Evolutionary conservation across 495 filamentous ascomycete genomes (phyloP).

Genomic region (Echria macrotheca): DNA sequence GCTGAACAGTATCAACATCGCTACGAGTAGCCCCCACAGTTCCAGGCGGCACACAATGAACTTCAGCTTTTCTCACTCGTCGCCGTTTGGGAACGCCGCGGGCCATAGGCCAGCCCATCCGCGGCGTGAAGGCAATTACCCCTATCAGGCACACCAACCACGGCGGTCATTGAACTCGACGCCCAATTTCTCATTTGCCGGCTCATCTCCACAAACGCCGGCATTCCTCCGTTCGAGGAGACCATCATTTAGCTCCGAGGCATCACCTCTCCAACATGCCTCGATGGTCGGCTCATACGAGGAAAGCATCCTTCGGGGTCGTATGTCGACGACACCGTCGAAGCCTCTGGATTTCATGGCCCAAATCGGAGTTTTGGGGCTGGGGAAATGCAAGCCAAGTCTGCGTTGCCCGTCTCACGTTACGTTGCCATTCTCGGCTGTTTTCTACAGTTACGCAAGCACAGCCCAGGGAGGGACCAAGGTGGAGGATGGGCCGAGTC

Average conservation of each 20-base stretch:
- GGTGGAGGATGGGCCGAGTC: constrained; percentile 80
- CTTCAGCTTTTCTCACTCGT: constrained; percentile 30
- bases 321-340: constrained; percentile 96
- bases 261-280: constrained; percentile 74
- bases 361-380: constrained; percentile 89
- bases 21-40: constrained; percentile 22
- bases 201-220: constrained; percentile 58
- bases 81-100: constrained; percentile 21
- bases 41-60: constrained; percentile 37
- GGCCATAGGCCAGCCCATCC: constrained; percentile 29
- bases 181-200: constrained; percentile 48
- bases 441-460: constrained; percentile 87
- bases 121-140: constrained; percentile 51
- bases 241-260: constrained; percentile 69
- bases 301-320: constrained; percentile 87
- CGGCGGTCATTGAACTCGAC: constrained; percentile 65
- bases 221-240: constrained; percentile 52
- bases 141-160: constrained; percentile 66
- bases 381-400: constrained; percentile 81
- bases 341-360: constrained; percentile 90
- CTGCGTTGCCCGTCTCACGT: constrained; percentile 87
- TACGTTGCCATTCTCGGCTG: constrained; percentile 87
- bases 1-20: constrained; percentile 42
- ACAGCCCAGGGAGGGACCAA: constrained; percentile 55
- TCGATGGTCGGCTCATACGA: constrained; percentile 98